Base-by-base conservation (phyloP, 2,329 filamentous ascomycete species). In the Daldinia sp. region DNA sequence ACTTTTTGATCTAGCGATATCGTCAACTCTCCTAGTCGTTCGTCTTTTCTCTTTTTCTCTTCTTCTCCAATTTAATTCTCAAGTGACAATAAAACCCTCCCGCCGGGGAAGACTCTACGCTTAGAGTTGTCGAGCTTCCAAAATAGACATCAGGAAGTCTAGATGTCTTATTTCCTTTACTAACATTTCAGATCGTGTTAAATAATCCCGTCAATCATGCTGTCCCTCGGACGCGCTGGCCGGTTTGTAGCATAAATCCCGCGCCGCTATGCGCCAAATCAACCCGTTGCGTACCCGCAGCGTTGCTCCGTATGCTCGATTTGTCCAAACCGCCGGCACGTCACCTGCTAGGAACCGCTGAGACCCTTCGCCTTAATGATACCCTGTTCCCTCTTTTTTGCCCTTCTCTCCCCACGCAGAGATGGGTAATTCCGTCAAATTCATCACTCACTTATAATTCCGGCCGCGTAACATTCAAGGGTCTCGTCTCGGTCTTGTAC, bases 241-340 rank as follows among this genome's bases (percentile, higher is more conserved):
- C 51, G 37, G 15, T 65, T 62, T 44, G 33, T 65, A 51, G 26
- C 50, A 42, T 55, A 59, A 55, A 53, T 55, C n/a, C 51, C 51
- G 59, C 15, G 37, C 33, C 48, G 30, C 59, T 58, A 63, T 50
- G 46, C 26, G 26, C 30, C 15, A 30, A 50, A 18, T 30, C 46
- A 35, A 33, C 33, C 15, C 13, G 46, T 15, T 57, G 20, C 39
- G 51, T 62, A 65, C 20, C 56, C 62, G 44, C n/a, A 56, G 30
- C 41, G 56, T 68, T 50, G 68, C 60, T 66, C 56, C 64, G 42
- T 57, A n/a, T 60, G 42, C 66, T 68, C 65, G 60, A 72, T 72
- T 70, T 41, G 70, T 65, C 62, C 39, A 68, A 58, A 60, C 26
- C 57, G 60, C 68, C 70, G 65, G 51, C 57, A 41, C 48, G 12